Evolutionary conservation across 805 yeast genomes (phyloP), one percentile per base, ranked within the genome.

Genomic region (Cyberlindnera mycetangii): DNA sequence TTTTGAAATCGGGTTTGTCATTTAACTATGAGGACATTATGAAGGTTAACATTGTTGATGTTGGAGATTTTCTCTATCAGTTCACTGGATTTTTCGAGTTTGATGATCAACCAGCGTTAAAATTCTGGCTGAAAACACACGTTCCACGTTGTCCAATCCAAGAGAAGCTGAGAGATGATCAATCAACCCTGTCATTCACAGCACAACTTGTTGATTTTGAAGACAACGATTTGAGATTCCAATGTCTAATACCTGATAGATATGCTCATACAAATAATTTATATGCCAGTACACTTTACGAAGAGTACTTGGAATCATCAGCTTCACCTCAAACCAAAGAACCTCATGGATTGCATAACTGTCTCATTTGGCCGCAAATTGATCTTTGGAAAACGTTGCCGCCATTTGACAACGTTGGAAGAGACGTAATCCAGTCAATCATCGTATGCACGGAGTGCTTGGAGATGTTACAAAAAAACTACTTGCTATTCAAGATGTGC

Each of bases 151-250:
- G 25, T 14, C 17, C 37, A 5, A 19, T 14, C 32, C 25, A 36
- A 7, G 21, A 33, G 21, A 25, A 17, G 12, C 21, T 30, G 19
- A 25, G 20, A n/a, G 38, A 27, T 15, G 41, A 35, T 15, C 43
- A 41, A 15, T 8, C 14, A 6, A 41, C 25, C 2, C 18, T 50
- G 10, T 15, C 30, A 15, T 52, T 55, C 36, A 35, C 37, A 7
- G 55, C 52, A 2, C 39, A 45, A 12, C 36, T 54, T 9, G 41
- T 56, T 8, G 59, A 58, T 32, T 58, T 58, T 41, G 56, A 53
- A 31, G 41, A 47, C 1, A 32, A 30, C 17, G 59, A 53, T 36
- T 15, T 54, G 33, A 43, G 54, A 21, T 56, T 33, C 25, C 39
- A 12, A 8, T 11, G 19, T 22, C 6, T 22, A 37, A 15, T 21